Percentiles rank a stretch among this genome's conserved stretches.
These are phyloP conservation scores for Allium fistulosum DNA, from an alignment of 106 monocot species.

Conservation along the genomic window DNA sequence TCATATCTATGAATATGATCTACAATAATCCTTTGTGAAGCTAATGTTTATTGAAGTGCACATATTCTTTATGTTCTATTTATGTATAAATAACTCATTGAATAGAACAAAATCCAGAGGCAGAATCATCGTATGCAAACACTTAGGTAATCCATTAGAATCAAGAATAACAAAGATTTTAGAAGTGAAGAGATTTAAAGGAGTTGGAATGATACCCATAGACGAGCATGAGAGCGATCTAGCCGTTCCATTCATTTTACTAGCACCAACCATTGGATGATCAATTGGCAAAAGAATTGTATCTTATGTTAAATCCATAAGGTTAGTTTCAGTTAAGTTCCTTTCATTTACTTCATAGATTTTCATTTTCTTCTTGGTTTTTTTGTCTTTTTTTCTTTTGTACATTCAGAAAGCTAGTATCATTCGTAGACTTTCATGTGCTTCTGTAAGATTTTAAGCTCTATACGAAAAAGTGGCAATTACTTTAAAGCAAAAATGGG, in stretches of 20 bases:
- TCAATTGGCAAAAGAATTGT: slow-evolving; percentile 48
- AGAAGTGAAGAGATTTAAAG: slow-evolving; percentile 64
- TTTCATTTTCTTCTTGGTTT: not conserved
- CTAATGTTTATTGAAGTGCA: not conserved
- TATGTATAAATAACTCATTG: too few species aligned
- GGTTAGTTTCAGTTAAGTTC: slow-evolving; percentile 23
- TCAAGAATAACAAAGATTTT: slow-evolving; percentile 61
- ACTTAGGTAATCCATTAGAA: slow-evolving; percentile 54
- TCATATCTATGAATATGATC: too few species aligned
- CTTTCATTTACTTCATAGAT: not conserved
- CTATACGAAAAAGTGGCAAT: too few species aligned
- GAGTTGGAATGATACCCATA: slow-evolving; percentile 81
- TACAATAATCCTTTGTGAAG: not conserved
- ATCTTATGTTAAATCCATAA: slow-evolving; percentile 63
- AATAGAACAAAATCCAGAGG: slow-evolving; percentile 61
- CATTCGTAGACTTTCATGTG: slow-evolving; percentile 18
- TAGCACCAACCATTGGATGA: slow-evolving; percentile 47
- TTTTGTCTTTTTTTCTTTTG: not conserved
- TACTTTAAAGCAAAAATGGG: too few species aligned
- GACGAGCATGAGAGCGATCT: slow-evolving; percentile 61
- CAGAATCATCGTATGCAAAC: slow-evolving; percentile 64
- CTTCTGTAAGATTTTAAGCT: too few species aligned
- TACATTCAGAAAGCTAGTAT: slow-evolving; percentile 38
- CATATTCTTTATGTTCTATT: too few species aligned
- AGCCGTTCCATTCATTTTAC: slow-evolving; percentile 60